phyloP scores from a whole-genome alignment of 2,329 filamentous ascomycete genomes.

The Fusarium buxicola region DNA sequence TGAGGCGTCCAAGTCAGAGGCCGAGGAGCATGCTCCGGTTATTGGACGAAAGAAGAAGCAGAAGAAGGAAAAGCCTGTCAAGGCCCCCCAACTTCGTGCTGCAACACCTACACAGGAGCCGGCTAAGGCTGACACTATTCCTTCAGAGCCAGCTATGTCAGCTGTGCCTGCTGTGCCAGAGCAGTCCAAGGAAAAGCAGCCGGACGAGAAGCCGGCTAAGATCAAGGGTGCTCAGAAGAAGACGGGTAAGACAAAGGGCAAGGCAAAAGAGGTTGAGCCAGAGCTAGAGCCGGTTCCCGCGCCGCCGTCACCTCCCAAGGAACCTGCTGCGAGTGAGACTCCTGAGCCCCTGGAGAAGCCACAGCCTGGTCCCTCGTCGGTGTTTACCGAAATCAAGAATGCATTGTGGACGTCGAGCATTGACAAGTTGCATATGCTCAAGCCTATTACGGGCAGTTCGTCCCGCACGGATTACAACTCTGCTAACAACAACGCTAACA shows the following conservation, averaged over 20 bases:
- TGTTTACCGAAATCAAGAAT: slow-evolving; percentile 53
- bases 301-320: slow-evolving; percentile 36
- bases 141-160: slow-evolving; percentile 10
- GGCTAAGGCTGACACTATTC: slow-evolving; percentile 24
- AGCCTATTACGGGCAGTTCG: slow-evolving; percentile 48
- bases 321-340: slow-evolving; percentile 27
- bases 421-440: slow-evolving; percentile 54
- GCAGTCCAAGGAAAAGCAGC: slow-evolving; percentile 21
- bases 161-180: slow-evolving; percentile 16
- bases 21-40: slow-evolving; percentile 75
- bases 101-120: slow-evolving; percentile 22
- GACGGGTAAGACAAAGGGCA: slow-evolving; percentile 47
- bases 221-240: slow-evolving; percentile 49
- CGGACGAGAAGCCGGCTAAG: slow-evolving; percentile 41
- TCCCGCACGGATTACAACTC: slow-evolving; percentile 46
- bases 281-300: slow-evolving; percentile 34
- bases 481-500: slow-evolving; percentile 34
- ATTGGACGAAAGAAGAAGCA: slow-evolving; percentile 86
- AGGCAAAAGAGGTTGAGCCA: slow-evolving; percentile 44
- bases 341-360: slow-evolving; percentile 46
- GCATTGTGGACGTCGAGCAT: slow-evolving; percentile 49
- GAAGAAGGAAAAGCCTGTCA: slow-evolving; percentile 74
- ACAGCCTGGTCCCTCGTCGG: slow-evolving; percentile 48
- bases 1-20: slow-evolving; percentile 63
- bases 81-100: slow-evolving; percentile 31